Evolutionary conservation across 1,284 basidiomycete genomes (phyloP).

Genomic region (Malassezia vespertilionis): DNA sequence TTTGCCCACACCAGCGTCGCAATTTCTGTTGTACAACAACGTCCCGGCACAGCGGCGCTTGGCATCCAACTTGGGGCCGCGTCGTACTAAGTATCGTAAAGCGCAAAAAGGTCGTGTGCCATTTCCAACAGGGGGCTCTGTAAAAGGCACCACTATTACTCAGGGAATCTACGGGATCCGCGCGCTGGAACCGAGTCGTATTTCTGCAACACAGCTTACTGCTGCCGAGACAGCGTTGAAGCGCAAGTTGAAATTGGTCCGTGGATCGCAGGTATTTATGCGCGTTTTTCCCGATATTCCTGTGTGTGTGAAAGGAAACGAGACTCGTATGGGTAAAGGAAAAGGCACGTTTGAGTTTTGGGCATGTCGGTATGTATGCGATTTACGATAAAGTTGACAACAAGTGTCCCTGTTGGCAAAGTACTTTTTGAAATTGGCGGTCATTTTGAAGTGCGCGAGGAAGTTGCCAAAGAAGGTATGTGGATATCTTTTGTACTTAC

Average conservation of each 20-base stretch:
- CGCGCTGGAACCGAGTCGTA: conserved; percentile 68
- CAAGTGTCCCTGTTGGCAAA: conserved; percentile 74
- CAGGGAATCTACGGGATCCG: conserved; percentile 85
- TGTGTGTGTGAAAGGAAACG: conserved; percentile 96
- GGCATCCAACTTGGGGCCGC: conserved; percentile 64
- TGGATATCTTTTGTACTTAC: conserved; percentile 4
- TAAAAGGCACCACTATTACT: conserved; percentile 81
- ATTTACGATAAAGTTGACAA: background rate
- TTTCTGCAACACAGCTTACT: conserved; percentile 83
- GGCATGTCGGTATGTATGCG: conserved; percentile 68
- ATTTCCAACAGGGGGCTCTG: conserved; percentile 63
- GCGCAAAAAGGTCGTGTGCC: conserved; percentile 71
- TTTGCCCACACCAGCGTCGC: too few species aligned
- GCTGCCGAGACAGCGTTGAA: conserved; percentile 78
- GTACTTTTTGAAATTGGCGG: conserved; percentile 94
- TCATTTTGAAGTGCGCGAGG: conserved; percentile 67
- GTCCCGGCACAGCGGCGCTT: conserved; percentile 49
- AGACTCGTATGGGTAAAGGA: conserved; percentile 99
- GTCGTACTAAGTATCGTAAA: conserved; percentile 68
- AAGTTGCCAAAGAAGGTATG: conserved; percentile 81
- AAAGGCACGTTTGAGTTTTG: conserved; percentile 96
- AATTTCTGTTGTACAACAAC: too few species aligned
- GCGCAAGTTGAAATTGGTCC: conserved; percentile 79
- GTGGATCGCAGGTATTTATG: conserved; percentile 76
- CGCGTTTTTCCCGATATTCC: conserved; percentile 93